Evolutionary conservation across 2,329 filamentous ascomycete genomes (phyloP).

Genomic region (Stemphylium lycopersici): DNA sequence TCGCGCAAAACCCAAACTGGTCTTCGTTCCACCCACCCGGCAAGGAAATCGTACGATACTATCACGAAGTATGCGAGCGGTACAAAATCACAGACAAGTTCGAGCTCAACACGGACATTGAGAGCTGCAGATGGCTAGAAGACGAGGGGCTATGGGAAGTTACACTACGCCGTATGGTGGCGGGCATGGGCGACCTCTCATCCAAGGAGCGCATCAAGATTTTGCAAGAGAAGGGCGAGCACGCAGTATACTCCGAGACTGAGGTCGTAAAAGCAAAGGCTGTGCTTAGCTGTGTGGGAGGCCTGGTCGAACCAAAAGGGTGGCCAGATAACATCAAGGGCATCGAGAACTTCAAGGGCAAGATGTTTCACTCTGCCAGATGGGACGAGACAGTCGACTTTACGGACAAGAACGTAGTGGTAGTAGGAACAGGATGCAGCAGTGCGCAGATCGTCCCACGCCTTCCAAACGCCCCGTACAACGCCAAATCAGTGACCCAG

Average conservation of each 20-base stretch:
- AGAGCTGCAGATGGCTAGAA: slow-evolving; percentile 59
- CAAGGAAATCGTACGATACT: slow-evolving; percentile 59
- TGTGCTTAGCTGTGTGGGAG: slow-evolving; percentile 62
- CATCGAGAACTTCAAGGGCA: slow-evolving; percentile 60
- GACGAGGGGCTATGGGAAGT: slow-evolving; percentile 63
- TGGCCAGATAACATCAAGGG: slow-evolving; percentile 60
- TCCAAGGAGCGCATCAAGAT: slow-evolving; percentile 54
- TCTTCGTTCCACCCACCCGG: slow-evolving; percentile 57
- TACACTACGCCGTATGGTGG: slow-evolving; percentile 56
- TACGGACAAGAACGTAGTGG: slow-evolving; percentile 61
- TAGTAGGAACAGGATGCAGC: slow-evolving; percentile 64
- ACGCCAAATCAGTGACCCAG: slow-evolving; percentile 64
- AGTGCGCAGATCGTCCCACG: slow-evolving; percentile 63
- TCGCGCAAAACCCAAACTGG: slow-evolving; percentile 60
- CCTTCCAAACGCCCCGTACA: slow-evolving; percentile 55
- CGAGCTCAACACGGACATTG: slow-evolving; percentile 64
- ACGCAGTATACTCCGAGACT: slow-evolving; percentile 57
- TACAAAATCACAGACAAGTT: slow-evolving; percentile 63
- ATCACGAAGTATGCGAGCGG: slow-evolving; percentile 59
- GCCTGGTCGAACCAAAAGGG: slow-evolving; percentile 60
- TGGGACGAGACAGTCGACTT: slow-evolving; percentile 62
- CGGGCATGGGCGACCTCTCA: slow-evolving; percentile 62
- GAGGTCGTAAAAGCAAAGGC: slow-evolving; percentile 62
- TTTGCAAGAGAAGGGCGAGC: slow-evolving; percentile 52
- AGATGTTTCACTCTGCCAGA: slow-evolving; percentile 63